Base-by-base conservation (phyloP, 805 yeast genomes). In the Phaffomyces opuntiae region DNA sequence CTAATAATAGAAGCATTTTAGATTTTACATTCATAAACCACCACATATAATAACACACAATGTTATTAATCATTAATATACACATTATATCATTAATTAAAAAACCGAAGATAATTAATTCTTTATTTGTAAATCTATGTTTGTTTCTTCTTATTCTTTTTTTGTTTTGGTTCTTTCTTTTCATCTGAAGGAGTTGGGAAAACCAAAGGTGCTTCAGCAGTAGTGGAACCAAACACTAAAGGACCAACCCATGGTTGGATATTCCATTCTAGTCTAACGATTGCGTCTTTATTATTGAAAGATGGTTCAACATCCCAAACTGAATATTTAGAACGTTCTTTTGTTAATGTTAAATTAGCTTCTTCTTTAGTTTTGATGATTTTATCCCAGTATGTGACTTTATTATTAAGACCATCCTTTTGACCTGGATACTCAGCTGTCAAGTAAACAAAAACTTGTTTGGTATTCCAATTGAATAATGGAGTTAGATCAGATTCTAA, bases 391-490 rank as follows among this genome's bases (percentile, higher is more conserved):
- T 86, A 81, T 0, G 91, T 84, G 35, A 90, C 86, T 52, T 81
- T 80, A 63, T 82, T 84, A 3, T 63, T 60, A n/a, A 75, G 65
- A 2, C 47, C 57, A 46, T 64, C 63, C 38, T 62, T 25, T 42
- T 58, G 59, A 1, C 70, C 73, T 37, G 72, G 57, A 51, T 90
- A 90, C 59, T 87, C 91, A 2, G 95, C 96, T 3, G 95, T 86
- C 51, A 93, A 70, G 58, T 91, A 93, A 6, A 83, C 86, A 58
- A 93, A 91, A n/a, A 91, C 80, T 65, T 91, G 98, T 61, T 91
- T 91, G 12, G 99, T 93, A 66, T 91, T 93, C 96, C 97, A 91
- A 64, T 85, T 89, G 75, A 90, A 90, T 43, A 93, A 72, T 2
- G 87, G 81, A 2, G 86, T 61, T 50, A 91, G 70, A 64, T 91